phyloP scores from a whole-genome alignment of 257 asterid genomes.

The Solanum bulbocastanum region DNA sequence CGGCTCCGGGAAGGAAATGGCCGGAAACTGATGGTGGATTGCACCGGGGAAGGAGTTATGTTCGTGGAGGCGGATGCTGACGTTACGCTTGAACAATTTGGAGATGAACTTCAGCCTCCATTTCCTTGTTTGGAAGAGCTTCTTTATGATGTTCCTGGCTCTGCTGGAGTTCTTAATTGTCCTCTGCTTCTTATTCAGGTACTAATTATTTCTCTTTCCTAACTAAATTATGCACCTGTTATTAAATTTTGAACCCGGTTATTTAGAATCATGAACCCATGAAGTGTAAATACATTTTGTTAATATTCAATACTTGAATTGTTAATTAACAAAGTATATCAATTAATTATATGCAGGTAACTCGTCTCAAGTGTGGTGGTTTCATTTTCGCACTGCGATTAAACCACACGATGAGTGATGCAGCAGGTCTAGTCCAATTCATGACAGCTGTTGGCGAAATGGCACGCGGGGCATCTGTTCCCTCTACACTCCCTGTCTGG shows the following conservation, averaged over 20 bases:
- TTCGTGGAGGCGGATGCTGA: slow-evolving; percentile 20
- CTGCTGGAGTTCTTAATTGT: neutral
- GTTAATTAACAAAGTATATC: neutral
- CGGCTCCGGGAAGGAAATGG: slow-evolving; percentile 7
- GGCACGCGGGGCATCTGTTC: slow-evolving; percentile 39
- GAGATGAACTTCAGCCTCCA: slow-evolving; percentile 10
- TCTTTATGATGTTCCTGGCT: slow-evolving; percentile 42
- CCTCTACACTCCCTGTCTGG: slow-evolving; percentile 48
- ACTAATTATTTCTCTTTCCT: neutral
- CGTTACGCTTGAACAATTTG: slow-evolving; percentile 2
- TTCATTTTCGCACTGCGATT: slow-evolving; percentile 50
- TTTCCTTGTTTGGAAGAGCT: slow-evolving; percentile 41
- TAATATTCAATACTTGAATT: neutral
- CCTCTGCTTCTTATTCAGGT: neutral
- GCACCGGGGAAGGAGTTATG: slow-evolving; percentile 15
- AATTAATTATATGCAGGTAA: slow-evolving; percentile 28
- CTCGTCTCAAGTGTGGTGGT: slow-evolving; percentile 59
- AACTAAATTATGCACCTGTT: neutral
- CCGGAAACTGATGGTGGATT: slow-evolving; percentile 15
- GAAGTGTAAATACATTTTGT: neutral
- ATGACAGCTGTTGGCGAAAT: slow-evolving; percentile 49
- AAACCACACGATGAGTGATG: slow-evolving; percentile 63
- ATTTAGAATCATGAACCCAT: neutral
- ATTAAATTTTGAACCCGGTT: neutral
- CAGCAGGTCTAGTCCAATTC: slow-evolving; percentile 48